A percentile compares a stretch with the other conserved stretches of the same genome.
phyloP scores from a whole-genome alignment of 2,329 filamentous ascomycete genomes.

The Penicillium palitans region DNA sequence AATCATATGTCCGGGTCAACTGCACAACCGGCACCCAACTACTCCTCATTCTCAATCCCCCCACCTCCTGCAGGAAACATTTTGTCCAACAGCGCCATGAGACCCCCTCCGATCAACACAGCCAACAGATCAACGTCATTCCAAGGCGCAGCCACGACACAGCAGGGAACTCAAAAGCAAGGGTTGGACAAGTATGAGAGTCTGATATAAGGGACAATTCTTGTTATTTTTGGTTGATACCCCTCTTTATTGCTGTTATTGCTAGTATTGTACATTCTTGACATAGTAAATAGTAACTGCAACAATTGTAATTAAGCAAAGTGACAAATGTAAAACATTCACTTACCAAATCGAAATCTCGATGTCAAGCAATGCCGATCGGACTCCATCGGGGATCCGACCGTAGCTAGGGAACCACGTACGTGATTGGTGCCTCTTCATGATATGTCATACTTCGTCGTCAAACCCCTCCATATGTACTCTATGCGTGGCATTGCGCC shows the following conservation, averaged over 20 bases:
- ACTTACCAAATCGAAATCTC: not conserved
- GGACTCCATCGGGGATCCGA: conserved; percentile 10
- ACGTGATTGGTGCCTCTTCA: conserved; percentile 20
- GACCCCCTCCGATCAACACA: conserved; percentile 18
- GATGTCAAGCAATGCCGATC: conserved; percentile 2
- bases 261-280: not conserved
- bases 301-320: not conserved
- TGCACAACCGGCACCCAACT: conserved; percentile 30
- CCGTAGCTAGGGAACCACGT: conserved; percentile 3
- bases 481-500: conserved; percentile 24
- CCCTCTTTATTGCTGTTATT: conserved; percentile 6
- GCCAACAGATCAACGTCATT: conserved; percentile 25
- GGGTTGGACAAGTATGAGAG: conserved; percentile 60
- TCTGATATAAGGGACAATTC: conserved; percentile 45
- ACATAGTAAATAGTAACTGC: conserved; percentile 9
- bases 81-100: conserved; percentile 23
- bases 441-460: conserved; percentile 22
- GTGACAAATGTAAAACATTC: not conserved
- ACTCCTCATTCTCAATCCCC: conserved; percentile 44
- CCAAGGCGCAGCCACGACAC: conserved; percentile 23
- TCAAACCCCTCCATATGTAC: conserved; percentile 17
- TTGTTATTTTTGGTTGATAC: conserved; percentile 13
- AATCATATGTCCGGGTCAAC: conserved; percentile 16
- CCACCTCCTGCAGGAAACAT: conserved; percentile 36
- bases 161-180: conserved; percentile 33